A percentile compares a stretch with the other conserved stretches of the same genome.
These are phyloP conservation scores for Colletotrichum limetticola DNA, from an alignment of 2,329 filamentous ascomycete genomes.

Conservation along the genomic window DNA sequence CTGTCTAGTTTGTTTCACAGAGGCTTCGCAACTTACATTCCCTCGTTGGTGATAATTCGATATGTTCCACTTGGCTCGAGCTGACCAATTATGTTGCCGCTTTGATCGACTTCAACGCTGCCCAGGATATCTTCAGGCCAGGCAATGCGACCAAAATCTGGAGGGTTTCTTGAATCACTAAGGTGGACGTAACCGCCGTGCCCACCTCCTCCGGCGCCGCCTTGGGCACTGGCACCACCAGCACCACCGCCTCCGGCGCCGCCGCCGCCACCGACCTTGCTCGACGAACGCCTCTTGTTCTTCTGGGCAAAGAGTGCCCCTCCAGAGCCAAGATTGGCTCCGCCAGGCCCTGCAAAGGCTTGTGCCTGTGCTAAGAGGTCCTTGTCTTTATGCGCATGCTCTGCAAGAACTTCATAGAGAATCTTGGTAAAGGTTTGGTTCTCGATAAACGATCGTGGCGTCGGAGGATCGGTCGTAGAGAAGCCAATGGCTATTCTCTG, in stretches of 20 bases:
- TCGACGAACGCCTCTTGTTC: conserved; percentile 45
- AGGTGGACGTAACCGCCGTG: conserved; percentile 73
- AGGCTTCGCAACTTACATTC: conserved; percentile 65
- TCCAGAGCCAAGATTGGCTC: conserved; percentile 61
- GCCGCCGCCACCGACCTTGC: conserved; percentile 50
- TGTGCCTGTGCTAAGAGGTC: conserved; percentile 65
- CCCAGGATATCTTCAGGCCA: conserved; percentile 78
- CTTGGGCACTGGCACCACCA: conserved; percentile 68
- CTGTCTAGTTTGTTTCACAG: neutral
- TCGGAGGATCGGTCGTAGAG: conserved; percentile 68
- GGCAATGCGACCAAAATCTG: conserved; percentile 74
- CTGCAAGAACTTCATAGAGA: conserved; percentile 65
- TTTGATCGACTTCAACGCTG: conserved; percentile 71
- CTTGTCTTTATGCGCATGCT: conserved; percentile 67
- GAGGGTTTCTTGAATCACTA: conserved; percentile 71
- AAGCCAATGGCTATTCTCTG: conserved; percentile 67
- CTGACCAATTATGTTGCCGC: conserved; percentile 67
- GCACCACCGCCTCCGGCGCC: conserved; percentile 58
- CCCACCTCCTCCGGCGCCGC: conserved; percentile 69
- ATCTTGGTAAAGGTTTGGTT: conserved; percentile 70
- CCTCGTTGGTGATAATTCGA: conserved; percentile 72
- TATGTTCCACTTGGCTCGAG: conserved; percentile 72
- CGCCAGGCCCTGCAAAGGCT: conserved; percentile 69
- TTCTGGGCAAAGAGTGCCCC: conserved; percentile 61
- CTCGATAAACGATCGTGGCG: conserved; percentile 67